phyloP scores from a whole-genome alignment of 1,284 basidiomycete genomes.

The Exobasidium cylindrosporum region DNA sequence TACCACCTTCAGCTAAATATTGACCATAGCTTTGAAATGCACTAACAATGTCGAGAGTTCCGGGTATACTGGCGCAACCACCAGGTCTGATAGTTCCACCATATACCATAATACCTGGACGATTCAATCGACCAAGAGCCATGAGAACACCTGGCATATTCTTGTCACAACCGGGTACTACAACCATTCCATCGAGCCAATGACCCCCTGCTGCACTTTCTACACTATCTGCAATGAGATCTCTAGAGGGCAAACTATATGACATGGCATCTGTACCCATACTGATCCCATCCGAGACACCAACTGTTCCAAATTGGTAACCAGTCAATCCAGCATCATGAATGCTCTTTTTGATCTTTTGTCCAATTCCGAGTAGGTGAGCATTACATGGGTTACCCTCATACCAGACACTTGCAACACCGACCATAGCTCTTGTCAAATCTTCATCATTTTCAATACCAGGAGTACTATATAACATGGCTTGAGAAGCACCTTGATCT shows the following conservation, averaged over 20 bases:
- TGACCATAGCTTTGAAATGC: slow-evolving; percentile 54
- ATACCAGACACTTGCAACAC: slow-evolving; percentile 53
- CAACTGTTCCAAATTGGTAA: slow-evolving; percentile 54
- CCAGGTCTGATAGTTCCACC: slow-evolving; percentile 54
- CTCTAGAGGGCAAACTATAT: slow-evolving; percentile 52
- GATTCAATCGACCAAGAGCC: slow-evolving; percentile 52
- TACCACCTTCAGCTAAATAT: slow-evolving; percentile 48
- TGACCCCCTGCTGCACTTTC: slow-evolving; percentile 52
- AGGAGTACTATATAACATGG: slow-evolving; percentile 54
- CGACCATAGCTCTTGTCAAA: slow-evolving; percentile 51
- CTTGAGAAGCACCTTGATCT: slow-evolving; percentile 54
- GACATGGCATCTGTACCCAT: slow-evolving; percentile 54
- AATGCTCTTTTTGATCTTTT: slow-evolving; percentile 45
- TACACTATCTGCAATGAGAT: slow-evolving; percentile 53
- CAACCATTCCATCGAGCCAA: slow-evolving; percentile 53
- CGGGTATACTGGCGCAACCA: slow-evolving; percentile 32
- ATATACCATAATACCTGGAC: slow-evolving; percentile 54
- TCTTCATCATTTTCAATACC: slow-evolving; percentile 50
- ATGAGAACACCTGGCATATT: slow-evolving; percentile 56
- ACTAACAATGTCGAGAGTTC: slow-evolving; percentile 50
- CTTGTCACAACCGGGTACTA: slow-evolving; percentile 55
- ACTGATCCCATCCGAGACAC: slow-evolving; percentile 53
- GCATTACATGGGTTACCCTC: slow-evolving; percentile 54
- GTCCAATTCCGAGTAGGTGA: slow-evolving; percentile 50
- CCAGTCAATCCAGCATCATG: slow-evolving; percentile 50